phyloP scores from a whole-genome alignment of 2,329 filamentous ascomycete species.

The Arthrobotrys iridis region DNA sequence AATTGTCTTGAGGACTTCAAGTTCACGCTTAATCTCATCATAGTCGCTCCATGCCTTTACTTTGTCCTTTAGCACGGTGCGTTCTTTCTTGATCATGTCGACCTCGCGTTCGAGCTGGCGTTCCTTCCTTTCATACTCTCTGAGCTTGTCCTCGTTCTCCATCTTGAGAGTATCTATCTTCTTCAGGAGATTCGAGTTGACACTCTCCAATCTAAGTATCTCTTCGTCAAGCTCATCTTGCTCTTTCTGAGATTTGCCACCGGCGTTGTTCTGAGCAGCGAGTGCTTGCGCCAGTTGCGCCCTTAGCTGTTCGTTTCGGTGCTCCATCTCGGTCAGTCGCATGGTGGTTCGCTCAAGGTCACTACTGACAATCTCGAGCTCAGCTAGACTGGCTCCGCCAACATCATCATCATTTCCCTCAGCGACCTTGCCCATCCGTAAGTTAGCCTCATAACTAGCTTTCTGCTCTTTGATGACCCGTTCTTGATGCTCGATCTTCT shows the following conservation, averaged over 20 bases:
- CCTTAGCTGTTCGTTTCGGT: slow-evolving; percentile 90
- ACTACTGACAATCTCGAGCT: slow-evolving; percentile 90
- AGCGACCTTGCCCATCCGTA: slow-evolving; percentile 72
- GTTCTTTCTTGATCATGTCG: slow-evolving; percentile 78
- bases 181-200: slow-evolving; percentile 89
- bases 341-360: slow-evolving; percentile 90
- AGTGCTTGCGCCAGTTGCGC: slow-evolving; percentile 90
- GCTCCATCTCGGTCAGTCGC: slow-evolving; percentile 87
- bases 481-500: slow-evolving; percentile 94
- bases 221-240: slow-evolving; percentile 86
- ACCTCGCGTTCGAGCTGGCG: slow-evolving; percentile 83
- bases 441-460: slow-evolving; percentile 95
- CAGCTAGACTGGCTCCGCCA: slow-evolving; percentile 69
- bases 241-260: slow-evolving; percentile 62
- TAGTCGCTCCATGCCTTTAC: slow-evolving; percentile 92
- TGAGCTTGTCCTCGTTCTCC: slow-evolving; percentile 82
- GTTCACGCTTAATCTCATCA: slow-evolving; percentile 92
- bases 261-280: slow-evolving; percentile 65
- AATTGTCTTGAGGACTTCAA: slow-evolving; percentile 96
- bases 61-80: slow-evolving; percentile 80
- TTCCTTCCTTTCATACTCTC: slow-evolving; percentile 77
- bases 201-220: slow-evolving; percentile 86
- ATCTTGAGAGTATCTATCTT: slow-evolving; percentile 85
- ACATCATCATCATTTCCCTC: slow-evolving; percentile 72
- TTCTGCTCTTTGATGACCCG: slow-evolving; percentile 92